Evolutionary conservation across 1,284 basidiomycete species (phyloP).

Genomic region (Neotropicomus parvogracilis): DNA sequence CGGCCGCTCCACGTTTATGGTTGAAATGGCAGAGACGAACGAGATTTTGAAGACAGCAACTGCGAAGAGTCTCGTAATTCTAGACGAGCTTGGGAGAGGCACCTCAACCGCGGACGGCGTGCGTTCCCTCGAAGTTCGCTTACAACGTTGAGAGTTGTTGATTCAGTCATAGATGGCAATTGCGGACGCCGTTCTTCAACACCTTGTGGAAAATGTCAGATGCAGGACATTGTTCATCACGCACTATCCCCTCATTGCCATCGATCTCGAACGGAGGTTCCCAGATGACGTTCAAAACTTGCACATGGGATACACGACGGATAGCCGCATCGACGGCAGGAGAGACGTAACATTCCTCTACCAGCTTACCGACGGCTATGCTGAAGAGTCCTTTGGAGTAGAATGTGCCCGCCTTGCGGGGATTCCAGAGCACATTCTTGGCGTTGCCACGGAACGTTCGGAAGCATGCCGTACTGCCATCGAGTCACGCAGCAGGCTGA

Average conservation of each 20-base stretch:
- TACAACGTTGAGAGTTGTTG: not conserved
- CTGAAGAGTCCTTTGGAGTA: constrained; percentile 81
- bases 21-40: constrained; percentile 91
- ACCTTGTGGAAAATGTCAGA: constrained; percentile 59
- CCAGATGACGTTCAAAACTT: constrained; percentile 65
- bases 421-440: constrained; percentile 65
- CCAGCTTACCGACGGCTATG: constrained; percentile 65
- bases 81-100: constrained; percentile 84
- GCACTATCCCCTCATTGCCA: constrained; percentile 79
- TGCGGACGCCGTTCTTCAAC: constrained; percentile 73
- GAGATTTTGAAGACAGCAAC: constrained; percentile 82
- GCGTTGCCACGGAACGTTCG: constrained; percentile 55
- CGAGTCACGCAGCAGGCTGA: constrained; percentile 46
- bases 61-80: constrained; percentile 71
- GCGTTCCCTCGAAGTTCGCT: constrained; percentile 27
- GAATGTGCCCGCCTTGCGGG: constrained; percentile 88
- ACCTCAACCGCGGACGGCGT: constrained; percentile 86
- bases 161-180: constrained; percentile 69
- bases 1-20: constrained; percentile 92
- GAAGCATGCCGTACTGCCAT: constrained; percentile 53
- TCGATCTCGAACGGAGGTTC: constrained; percentile 52
- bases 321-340: constrained; percentile 62
- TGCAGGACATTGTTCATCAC: constrained; percentile 93
- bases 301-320: constrained; percentile 83
- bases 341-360: constrained; percentile 86